These are phyloP conservation scores for Nannochloris sp. DNA, from an alignment of 139 green algal species.

Conservation along the genomic window DNA sequence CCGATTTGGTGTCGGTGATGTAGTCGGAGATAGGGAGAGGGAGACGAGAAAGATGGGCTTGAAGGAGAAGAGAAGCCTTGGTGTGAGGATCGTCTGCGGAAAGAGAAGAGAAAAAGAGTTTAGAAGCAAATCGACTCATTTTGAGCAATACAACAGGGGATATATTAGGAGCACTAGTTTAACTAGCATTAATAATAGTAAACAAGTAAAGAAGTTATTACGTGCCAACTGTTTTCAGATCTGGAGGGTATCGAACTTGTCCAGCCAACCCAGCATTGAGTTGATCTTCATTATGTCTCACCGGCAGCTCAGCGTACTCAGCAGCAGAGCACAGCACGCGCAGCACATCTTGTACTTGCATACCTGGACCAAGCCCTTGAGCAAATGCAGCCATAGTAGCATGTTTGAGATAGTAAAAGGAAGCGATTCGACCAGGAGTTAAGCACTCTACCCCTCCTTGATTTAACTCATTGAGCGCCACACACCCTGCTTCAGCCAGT, in stretches of 20 bases:
- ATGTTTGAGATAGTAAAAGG: constrained; percentile 95
- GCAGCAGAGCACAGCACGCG: constrained; percentile 62
- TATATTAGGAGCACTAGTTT: too few relatives aligned
- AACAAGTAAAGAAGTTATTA: not conserved
- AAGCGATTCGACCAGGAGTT: constrained; percentile 70
- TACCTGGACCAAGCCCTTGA: constrained; percentile 39
- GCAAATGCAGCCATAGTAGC: constrained; percentile 72
- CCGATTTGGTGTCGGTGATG: constrained; percentile 84
- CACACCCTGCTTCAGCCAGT: constrained; percentile 72
- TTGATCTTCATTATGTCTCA: constrained; percentile 97
- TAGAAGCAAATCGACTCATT: too few relatives aligned
- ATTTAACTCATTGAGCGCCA: constrained; percentile 26
- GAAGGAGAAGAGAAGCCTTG: constrained; percentile 90
- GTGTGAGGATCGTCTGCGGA: constrained; percentile 82
- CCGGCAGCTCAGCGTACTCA: constrained; percentile 95
- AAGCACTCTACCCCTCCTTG: constrained; percentile 33
- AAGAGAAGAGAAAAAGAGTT: not conserved
- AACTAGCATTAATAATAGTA: not conserved
- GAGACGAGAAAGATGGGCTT: constrained; percentile 81
- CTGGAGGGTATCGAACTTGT: constrained; percentile 38
- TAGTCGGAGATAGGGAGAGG: constrained; percentile 90
- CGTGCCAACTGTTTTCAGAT: not conserved
- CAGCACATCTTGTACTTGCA: constrained; percentile 44
- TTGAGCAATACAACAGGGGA: too few relatives aligned
- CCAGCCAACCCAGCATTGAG: constrained; percentile 73